A percentile compares a stretch with the other conserved stretches of the same genome.
These are phyloP conservation scores for Phytophthora syringae DNA, from an alignment of 352 stramenopile species.

Conservation along the genomic window DNA sequence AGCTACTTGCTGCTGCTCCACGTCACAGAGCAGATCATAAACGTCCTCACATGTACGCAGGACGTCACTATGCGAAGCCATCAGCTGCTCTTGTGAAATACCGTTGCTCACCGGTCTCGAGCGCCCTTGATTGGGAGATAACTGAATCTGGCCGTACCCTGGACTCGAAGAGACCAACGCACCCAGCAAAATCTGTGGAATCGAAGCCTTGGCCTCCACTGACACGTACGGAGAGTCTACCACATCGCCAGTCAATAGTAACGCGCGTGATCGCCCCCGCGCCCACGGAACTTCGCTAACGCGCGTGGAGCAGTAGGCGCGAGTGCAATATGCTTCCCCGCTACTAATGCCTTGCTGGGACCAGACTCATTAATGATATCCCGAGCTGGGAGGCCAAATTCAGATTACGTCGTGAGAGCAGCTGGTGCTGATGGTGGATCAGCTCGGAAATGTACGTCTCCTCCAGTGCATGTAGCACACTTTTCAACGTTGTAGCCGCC, in stretches of 20 bases:
- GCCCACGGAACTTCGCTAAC: constrained; percentile 22
- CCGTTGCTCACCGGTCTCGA: constrained; percentile 27
- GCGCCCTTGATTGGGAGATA: constrained; percentile 14
- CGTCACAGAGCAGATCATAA: constrained; percentile 68
- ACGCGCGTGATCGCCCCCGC: constrained; percentile 17
- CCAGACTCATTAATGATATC: constrained; percentile 21
- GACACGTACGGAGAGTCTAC: constrained; percentile 1
- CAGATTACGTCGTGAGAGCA: constrained; percentile 33
- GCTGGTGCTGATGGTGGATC: constrained; percentile 53
- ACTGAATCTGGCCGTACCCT: constrained; percentile 21
- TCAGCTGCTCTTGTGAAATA: constrained; percentile 33
- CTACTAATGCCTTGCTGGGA: background rate
- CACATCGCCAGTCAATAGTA: constrained; percentile 21
- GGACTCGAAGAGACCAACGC: constrained; percentile 32
- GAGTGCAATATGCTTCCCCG: constrained; percentile 6
- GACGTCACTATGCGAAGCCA: constrained; percentile 34
- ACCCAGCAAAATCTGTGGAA: constrained; percentile 57
- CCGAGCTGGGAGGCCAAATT: constrained; percentile 30
- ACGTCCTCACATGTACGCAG: constrained; percentile 57
- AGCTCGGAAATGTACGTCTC: constrained; percentile 71
- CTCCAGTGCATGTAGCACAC: constrained; percentile 57
- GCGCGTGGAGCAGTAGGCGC: constrained; percentile 19
- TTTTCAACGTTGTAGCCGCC: constrained; percentile 36
- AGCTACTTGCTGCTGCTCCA: constrained; percentile 26
- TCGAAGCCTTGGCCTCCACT: constrained; percentile 34